These are phyloP conservation scores for Radiomyces spectabilis DNA, from an alignment of 192 early-diverging fungal species.

Conservation along the genomic window DNA sequence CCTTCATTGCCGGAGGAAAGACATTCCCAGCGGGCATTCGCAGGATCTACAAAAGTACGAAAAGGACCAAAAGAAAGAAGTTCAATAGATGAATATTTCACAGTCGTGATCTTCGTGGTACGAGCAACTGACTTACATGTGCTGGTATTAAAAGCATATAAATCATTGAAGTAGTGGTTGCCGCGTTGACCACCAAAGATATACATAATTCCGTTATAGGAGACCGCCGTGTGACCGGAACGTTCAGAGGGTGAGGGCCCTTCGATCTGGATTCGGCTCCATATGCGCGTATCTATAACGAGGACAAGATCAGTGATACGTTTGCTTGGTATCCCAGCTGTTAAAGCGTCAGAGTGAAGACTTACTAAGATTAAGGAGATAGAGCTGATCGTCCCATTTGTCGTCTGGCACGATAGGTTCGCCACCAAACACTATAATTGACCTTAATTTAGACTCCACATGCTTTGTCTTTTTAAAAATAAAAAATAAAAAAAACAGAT, in stretches of 20 bases:
- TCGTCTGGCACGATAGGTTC: conserved; percentile 21
- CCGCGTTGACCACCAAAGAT: conserved; percentile 38
- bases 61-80: background rate
- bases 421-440: conserved; percentile 32
- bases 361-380: conserved; percentile 34
- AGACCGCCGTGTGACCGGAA: conserved; percentile 40
- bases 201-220: conserved; percentile 38
- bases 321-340: background rate
- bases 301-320: background rate
- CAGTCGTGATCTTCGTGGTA: too few species aligned
- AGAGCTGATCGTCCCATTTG: conserved; percentile 24
- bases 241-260: conserved; percentile 30
- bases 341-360: background rate
- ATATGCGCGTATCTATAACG: conserved; percentile 33
- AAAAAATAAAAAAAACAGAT: background rate
- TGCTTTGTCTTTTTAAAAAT: too few species aligned
- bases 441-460: too few species aligned
- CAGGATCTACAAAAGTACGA: conserved; percentile 2
- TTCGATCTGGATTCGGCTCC: conserved; percentile 36
- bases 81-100: too few species aligned
- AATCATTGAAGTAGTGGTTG: conserved; percentile 38
- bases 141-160: conserved; percentile 39
- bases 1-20: conserved; percentile 16
- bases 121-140: conserved; percentile 34
- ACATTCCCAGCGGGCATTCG: conserved; percentile 17